Evolutionary conservation across 2,329 filamentous ascomycete species (phyloP).

Genomic region (Gyromitra esculenta): DNA sequence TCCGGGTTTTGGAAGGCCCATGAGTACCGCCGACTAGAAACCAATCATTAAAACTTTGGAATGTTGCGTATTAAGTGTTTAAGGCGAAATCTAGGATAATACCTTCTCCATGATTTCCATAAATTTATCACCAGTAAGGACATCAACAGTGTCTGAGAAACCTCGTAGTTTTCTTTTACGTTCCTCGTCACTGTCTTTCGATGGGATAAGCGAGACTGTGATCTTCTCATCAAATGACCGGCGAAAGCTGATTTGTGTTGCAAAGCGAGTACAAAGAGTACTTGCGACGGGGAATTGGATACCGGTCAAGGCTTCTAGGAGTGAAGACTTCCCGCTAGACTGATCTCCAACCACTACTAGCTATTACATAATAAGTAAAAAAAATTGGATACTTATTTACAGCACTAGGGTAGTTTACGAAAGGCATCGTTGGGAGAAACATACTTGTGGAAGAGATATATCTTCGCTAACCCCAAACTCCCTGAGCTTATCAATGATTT

Average conservation of each 20-base stretch:
- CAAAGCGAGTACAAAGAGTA: conserved; percentile 57
- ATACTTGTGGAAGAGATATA: conserved; percentile 57
- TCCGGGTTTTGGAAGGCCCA: conserved; percentile 55
- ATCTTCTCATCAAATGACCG: conserved; percentile 54
- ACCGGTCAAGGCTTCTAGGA: conserved; percentile 56
- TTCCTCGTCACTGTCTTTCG: conserved; percentile 40
- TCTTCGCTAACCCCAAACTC: conserved; percentile 56
- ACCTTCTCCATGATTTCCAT: conserved; percentile 51
- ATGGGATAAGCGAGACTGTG: conserved; percentile 55
- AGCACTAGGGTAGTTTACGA: background rate
- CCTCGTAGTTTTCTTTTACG: conserved; percentile 34
- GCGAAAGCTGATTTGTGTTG: conserved; percentile 58
- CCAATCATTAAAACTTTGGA: conserved; percentile 16
- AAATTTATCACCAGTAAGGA: conserved; percentile 47
- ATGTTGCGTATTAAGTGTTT: background rate
- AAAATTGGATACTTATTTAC: background rate
- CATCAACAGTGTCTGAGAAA: conserved; percentile 50
- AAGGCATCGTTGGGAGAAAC: conserved; percentile 1
- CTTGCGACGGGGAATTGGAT: conserved; percentile 57
- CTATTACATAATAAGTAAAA: conserved; percentile 42
- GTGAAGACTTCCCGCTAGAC: conserved; percentile 57
- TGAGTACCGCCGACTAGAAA: conserved; percentile 53
- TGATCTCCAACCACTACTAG: conserved; percentile 58
- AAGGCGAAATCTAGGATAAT: conserved; percentile 5
- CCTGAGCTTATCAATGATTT: conserved; percentile 56